phyloP scores from a whole-genome alignment of 1,139 yeast species.

The Candida mesenterica region DNA sequence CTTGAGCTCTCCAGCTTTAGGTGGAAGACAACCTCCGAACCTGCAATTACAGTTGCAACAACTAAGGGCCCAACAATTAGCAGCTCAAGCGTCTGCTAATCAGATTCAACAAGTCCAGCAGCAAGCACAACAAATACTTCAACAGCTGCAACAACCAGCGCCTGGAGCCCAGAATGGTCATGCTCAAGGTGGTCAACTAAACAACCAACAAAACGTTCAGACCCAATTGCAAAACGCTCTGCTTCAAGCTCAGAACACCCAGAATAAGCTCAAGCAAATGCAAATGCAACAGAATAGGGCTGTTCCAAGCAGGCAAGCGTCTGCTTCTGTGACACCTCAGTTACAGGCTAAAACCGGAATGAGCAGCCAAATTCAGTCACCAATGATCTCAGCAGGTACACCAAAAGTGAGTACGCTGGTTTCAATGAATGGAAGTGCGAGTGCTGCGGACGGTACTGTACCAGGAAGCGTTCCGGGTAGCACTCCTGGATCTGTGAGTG shows the following conservation, averaged over 20 bases:
- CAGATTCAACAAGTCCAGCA: slow-evolving; percentile 18
- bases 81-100: slow-evolving; percentile 12
- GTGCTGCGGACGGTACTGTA: slow-evolving; percentile 35
- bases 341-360: slow-evolving; percentile 21
- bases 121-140: slow-evolving; percentile 17
- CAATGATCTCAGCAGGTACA: background rate
- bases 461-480: slow-evolving; percentile 32
- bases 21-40: slow-evolving; percentile 1
- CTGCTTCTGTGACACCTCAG: slow-evolving; percentile 8
- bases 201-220: slow-evolving; percentile 4
- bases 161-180: background rate
- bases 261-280: slow-evolving; percentile 4
- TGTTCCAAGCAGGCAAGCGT: slow-evolving; percentile 3
- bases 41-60: slow-evolving; percentile 20
- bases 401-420: background rate
- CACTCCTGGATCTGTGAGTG: slow-evolving; percentile 5
- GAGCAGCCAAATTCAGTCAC: slow-evolving; percentile 8
- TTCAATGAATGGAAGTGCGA: background rate
- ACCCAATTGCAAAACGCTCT: background rate
- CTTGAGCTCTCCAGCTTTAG: slow-evolving; percentile 3
- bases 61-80: slow-evolving; percentile 17
- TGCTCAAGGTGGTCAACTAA: slow-evolving; percentile 2
- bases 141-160: slow-evolving; percentile 12
- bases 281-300: slow-evolving; percentile 4
- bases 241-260: background rate